A percentile compares a stretch with the other conserved stretches of the same genome.
These are phyloP conservation scores for Cryptosporidium viatorum DNA, from an alignment of 169 alveolate genomes.

Conservation along the genomic window DNA sequence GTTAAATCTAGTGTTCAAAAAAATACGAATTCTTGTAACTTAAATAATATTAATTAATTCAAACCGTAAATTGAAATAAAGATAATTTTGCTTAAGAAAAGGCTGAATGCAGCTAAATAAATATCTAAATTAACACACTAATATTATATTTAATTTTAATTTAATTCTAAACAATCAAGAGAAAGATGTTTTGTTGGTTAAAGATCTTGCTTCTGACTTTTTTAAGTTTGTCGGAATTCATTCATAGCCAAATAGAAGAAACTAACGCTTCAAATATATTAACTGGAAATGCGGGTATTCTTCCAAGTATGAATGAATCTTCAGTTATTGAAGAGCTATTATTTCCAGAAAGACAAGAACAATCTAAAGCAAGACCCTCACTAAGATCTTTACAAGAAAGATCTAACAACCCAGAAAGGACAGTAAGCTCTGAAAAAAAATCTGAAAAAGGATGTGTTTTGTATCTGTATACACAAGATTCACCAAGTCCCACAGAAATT, in stretches of 20 bases:
- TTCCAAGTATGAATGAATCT: conserved; percentile 7
- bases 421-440: neutral
- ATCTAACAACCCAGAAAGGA: neutral
- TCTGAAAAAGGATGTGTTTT: conserved; percentile 13
- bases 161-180: neutral
- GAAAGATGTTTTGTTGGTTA: neutral
- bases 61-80: too few relatives aligned
- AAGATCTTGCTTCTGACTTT: neutral
- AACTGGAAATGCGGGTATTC: neutral
- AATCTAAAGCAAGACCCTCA: neutral
- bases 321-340: conserved; percentile 6
- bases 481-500: conserved; percentile 48
- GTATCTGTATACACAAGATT: conserved; percentile 24
- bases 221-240: neutral
- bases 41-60: too few relatives aligned
- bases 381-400: conserved; percentile 23
- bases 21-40: too few relatives aligned
- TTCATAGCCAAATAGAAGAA: neutral
- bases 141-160: too few relatives aligned
- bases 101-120: neutral
- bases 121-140: neutral
- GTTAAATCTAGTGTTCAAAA: neutral
- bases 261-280: neutral
- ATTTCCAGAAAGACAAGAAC: neutral
- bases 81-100: neutral